A percentile compares a stretch with the other conserved stretches of the same genome.
Conservation (phyloP, 31 red algal species). For the Asparagopsis taxiformis region DNA sequence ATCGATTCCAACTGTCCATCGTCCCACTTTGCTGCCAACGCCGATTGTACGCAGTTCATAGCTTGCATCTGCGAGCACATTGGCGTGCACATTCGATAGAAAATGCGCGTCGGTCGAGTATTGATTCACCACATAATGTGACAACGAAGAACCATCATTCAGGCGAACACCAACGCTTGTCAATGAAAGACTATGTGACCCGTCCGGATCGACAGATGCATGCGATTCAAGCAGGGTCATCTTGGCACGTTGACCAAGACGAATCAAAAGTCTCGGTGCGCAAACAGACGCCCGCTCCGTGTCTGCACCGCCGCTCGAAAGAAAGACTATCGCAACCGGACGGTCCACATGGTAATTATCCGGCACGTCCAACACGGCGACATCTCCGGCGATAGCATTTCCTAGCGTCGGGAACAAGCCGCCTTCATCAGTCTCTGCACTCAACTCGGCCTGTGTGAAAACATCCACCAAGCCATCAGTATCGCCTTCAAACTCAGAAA, state of each 20-base stretch:
- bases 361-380: slow-evolving; percentile 40
- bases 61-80: slow-evolving; percentile 7
- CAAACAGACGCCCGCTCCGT: slow-evolving; percentile 23
- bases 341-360: slow-evolving; percentile 18
- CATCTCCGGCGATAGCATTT: slow-evolving; percentile 37
- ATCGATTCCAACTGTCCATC: slow-evolving; percentile 55
- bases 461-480: slow-evolving; percentile 4
- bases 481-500: slow-evolving; percentile 48
- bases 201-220: slow-evolving; percentile 14
- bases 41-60: slow-evolving; percentile 37
- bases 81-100: slow-evolving; percentile 41
- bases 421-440: slow-evolving; percentile 13
- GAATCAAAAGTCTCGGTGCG: slow-evolving; percentile 30
- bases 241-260: slow-evolving; percentile 16
- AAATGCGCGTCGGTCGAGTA: slow-evolving; percentile 31
- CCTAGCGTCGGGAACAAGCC: slow-evolving; percentile 56
- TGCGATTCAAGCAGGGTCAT: slow-evolving; percentile 55
- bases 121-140: slow-evolving; percentile 62
- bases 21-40: slow-evolving; percentile 29
- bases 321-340: slow-evolving; percentile 50
- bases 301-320: slow-evolving; percentile 24
- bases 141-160: slow-evolving; percentile 29
- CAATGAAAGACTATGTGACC: slow-evolving; percentile 32
- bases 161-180: slow-evolving; percentile 15
- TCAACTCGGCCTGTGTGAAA: slow-evolving; percentile 26